A percentile compares a stretch with the other conserved stretches of the same genome.
These are phyloP conservation scores for Jacaranda copaia DNA, from an alignment of 257 asterid species.

Conservation along the genomic window DNA sequence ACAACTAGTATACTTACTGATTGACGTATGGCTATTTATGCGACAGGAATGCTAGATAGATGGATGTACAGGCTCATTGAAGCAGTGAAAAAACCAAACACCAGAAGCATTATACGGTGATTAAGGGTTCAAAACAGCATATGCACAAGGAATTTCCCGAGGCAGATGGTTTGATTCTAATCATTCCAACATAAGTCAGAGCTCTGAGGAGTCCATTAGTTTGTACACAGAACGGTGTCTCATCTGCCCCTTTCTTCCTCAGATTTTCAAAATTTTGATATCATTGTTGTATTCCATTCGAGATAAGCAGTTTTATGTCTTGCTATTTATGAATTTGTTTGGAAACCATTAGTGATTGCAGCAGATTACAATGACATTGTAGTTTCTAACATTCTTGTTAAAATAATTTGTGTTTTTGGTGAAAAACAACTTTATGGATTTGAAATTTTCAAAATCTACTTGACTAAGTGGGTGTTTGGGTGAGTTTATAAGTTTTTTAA, in stretches of 20 bases:
- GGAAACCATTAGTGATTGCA: conserved; percentile 21
- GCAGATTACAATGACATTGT: background rate
- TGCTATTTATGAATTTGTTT: background rate
- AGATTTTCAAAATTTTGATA: conserved; percentile 34
- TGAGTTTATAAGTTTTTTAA: no score
- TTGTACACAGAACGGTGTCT: conserved; percentile 7
- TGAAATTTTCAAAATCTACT: no score
- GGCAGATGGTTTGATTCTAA: conserved; percentile 26
- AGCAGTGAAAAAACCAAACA: conserved; percentile 65
- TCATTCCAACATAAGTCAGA: conserved; percentile 3
- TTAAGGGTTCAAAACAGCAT: conserved; percentile 26
- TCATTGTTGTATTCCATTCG: conserved; percentile 24
- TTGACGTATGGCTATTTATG: conserved; percentile 4
- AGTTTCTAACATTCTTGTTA: conserved; percentile 15
- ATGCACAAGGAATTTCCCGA: conserved; percentile 21
- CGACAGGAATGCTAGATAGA: conserved; percentile 91
- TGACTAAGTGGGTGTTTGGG: no score
- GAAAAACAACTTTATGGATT: background rate
- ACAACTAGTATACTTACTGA: background rate
- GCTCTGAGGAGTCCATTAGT: conserved; percentile 13
- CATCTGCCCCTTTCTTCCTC: conserved; percentile 4
- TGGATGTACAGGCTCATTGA: conserved; percentile 89
- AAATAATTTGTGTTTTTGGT: background rate
- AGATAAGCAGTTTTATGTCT: background rate
- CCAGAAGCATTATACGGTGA: conserved; percentile 65